A percentile compares a stretch with the other conserved stretches of the same genome.
These are phyloP conservation scores for Balamuthia mandrillaris DNA, from an alignment of 208 protist species.

Conservation along the genomic window DNA sequence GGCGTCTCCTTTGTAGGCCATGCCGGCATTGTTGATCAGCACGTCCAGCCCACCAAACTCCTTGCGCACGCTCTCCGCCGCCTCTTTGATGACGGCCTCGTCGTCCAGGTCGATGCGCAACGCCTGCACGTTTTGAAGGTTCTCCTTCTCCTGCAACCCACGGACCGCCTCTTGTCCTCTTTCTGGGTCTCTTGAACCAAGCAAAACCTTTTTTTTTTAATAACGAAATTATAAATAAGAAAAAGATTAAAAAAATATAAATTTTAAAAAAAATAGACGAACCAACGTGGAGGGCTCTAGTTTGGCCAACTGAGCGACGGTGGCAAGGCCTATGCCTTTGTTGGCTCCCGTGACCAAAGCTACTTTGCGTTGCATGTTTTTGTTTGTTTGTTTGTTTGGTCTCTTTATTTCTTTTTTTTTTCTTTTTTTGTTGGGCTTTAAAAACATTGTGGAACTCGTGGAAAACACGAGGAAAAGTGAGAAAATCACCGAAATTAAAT, in stretches of 20 bases:
- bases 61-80: background rate
- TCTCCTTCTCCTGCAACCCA: background rate
- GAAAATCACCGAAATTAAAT: too few relatives aligned
- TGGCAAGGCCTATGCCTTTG: slow-evolving; percentile 6
- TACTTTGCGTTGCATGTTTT: background rate
- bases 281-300: background rate
- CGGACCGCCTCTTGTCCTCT: background rate
- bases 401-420: too few relatives aligned
- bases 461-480: too few relatives aligned
- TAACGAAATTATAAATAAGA: background rate
- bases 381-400: background rate
- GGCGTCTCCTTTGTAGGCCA: slow-evolving; percentile 19
- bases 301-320: background rate
- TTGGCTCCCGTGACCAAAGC: slow-evolving; percentile 1
- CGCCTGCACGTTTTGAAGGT: background rate
- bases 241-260: background rate
- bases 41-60: slow-evolving; percentile 12
- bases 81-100: background rate
- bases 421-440: too few relatives aligned
- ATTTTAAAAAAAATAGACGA: background rate
- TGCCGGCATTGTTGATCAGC: slow-evolving; percentile 29
- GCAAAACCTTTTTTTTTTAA: background rate
- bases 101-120: background rate
- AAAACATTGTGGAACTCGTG: too few relatives aligned
- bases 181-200: background rate